Evolutionary conservation across 78 protist species (phyloP).

Genomic region (Emiliania huxleyi): DNA sequence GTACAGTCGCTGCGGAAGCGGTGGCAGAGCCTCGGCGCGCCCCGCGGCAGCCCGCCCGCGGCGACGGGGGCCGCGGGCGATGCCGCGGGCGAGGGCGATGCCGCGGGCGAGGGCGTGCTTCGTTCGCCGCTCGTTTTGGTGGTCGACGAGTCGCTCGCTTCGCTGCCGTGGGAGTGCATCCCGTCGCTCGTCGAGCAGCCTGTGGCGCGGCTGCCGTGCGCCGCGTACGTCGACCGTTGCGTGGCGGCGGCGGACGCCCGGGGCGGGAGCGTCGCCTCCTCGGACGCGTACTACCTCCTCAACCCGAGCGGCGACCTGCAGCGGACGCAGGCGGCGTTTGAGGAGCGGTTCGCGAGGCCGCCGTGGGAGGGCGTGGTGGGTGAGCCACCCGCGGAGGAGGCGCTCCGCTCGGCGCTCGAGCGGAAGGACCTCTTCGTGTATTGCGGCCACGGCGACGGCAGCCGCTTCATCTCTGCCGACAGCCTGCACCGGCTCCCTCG

Average conservation of each 20-base stretch:
- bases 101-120: neutral
- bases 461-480: conserved; percentile 52
- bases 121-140: conserved; percentile 46
- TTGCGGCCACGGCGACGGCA: conserved; percentile 79
- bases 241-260: neutral
- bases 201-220: neutral
- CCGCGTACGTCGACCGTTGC: neutral
- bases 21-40: too few species aligned
- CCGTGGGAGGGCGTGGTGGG: conserved; percentile 66
- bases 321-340: conserved; percentile 40
- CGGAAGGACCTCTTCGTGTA: conserved; percentile 53
- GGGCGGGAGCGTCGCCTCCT: neutral
- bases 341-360: neutral
- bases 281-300: conserved; percentile 39
- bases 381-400: conserved; percentile 22
- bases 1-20: too few species aligned
- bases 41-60: too few species aligned
- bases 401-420: conserved; percentile 45
- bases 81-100: neutral
- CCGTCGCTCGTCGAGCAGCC: neutral
- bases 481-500: conserved; percentile 36
- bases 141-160: conserved; percentile 50
- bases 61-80: too few species aligned
- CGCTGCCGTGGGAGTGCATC: conserved; percentile 51
- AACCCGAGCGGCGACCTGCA: conserved; percentile 63